These are phyloP conservation scores for Psidium guajava DNA, from an alignment of 345 rosid species.

Conservation along the genomic window DNA sequence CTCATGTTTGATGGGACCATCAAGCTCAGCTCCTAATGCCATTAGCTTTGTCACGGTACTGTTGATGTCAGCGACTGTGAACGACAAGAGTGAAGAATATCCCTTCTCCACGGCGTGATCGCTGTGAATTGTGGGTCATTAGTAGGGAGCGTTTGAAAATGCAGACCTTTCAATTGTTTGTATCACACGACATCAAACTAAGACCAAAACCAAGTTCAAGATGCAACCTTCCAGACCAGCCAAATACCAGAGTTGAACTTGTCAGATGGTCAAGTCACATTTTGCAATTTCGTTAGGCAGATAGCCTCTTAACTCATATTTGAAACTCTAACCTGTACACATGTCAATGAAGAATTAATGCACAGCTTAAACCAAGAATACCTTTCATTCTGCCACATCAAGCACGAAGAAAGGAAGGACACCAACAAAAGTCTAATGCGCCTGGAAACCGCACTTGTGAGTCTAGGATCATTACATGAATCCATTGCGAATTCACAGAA, in stretches of 20 bases:
- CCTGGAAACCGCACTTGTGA: not conserved
- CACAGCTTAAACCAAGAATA: not conserved
- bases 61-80: conserved; percentile 77
- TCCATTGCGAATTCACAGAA: not conserved
- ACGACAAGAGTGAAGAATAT: conserved; percentile 59
- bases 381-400: not conserved
- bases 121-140: conserved; percentile 8
- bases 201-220: not conserved
- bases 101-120: conserved; percentile 51
- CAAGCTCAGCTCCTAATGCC: conserved; percentile 83
- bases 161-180: not conserved
- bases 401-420: not conserved
- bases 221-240: not conserved
- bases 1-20: conserved; percentile 84
- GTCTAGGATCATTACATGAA: not conserved
- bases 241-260: not conserved
- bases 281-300: not conserved
- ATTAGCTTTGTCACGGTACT: conserved; percentile 60
- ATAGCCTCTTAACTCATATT: not conserved
- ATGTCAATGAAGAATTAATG: not conserved
- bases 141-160: not conserved
- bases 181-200: not conserved
- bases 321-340: not conserved
- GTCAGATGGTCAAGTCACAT: not conserved
- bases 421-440: not conserved